A percentile compares a stretch with the other conserved stretches of the same genome.
These are phyloP conservation scores for Mycosphaerella sp. DNA, from an alignment of 2,329 filamentous ascomycete species.

Conservation along the genomic window DNA sequence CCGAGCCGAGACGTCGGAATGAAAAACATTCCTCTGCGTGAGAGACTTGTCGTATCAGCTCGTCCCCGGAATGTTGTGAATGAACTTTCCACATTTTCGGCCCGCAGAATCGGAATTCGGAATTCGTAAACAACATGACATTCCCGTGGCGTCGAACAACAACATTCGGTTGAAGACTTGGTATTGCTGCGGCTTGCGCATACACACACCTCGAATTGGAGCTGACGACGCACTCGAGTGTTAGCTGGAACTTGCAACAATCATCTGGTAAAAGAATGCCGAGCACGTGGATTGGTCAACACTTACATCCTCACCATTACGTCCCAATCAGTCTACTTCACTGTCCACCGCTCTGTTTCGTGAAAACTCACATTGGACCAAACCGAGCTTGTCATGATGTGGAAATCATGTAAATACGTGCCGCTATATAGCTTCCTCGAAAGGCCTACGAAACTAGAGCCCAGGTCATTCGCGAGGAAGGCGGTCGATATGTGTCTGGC, in stretches of 20 bases:
- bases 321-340: slow-evolving; percentile 1
- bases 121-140: not conserved
- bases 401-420: not conserved
- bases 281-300: not conserved
- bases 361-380: slow-evolving; percentile 4
- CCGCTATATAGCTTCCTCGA: not conserved
- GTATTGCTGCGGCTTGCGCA: not conserved
- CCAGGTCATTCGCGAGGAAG: no score
- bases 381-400: slow-evolving; percentile 1
- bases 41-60: not conserved
- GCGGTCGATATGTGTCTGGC: no score
- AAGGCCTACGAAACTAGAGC: not conserved
- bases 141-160: no score
- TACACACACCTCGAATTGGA: no score
- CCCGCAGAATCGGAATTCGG: not conserved
- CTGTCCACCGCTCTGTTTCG: not conserved
- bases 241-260: no score
- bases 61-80: not conserved
- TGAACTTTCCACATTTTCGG: not conserved
- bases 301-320: slow-evolving; percentile 6
- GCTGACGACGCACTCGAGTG: no score
- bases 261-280: no score
- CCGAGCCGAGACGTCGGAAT: not conserved
- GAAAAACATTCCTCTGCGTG: not conserved
- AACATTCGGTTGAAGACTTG: not conserved